Evolutionary conservation across 1,284 basidiomycete genomes (phyloP).

Genomic region (Phlebopus sp.): DNA sequence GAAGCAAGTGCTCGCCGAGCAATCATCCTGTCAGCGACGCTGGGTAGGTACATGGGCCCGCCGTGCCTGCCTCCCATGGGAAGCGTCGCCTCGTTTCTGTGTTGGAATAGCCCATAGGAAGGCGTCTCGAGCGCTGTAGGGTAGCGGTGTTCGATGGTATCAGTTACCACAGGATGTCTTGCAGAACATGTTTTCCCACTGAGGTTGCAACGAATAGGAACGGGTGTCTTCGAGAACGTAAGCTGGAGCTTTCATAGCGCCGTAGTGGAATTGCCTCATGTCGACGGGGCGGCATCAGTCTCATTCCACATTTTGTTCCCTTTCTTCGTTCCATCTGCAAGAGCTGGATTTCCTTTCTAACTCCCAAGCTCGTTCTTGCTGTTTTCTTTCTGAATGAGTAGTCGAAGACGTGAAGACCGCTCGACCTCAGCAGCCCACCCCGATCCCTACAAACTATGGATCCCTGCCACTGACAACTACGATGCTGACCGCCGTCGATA

Average conservation of each 20-base stretch:
- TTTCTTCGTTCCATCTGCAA: slow-evolving; percentile 15
- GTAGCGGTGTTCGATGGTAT: not conserved
- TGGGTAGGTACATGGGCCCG: too few relatives aligned
- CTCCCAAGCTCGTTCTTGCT: not conserved
- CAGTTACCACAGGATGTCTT: not conserved
- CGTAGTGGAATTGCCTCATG: slow-evolving; percentile 43
- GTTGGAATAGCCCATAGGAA: too few relatives aligned
- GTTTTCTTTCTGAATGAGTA: slow-evolving; percentile 27
- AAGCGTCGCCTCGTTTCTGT: too few relatives aligned
- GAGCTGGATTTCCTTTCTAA: slow-evolving; percentile 4
- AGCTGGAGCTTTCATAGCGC: slow-evolving; percentile 21
- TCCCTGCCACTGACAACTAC: slow-evolving; percentile 23
- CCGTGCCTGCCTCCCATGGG: too few relatives aligned
- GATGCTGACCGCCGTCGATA: slow-evolving; percentile 30
- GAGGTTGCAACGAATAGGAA: slow-evolving; percentile 3
- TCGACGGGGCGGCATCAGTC: slow-evolving; percentile 36
- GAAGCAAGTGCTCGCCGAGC: too few relatives aligned
- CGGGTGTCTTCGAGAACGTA: slow-evolving; percentile 21
- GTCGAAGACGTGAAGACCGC: slow-evolving; percentile 32
- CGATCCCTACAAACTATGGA: slow-evolving; percentile 28
- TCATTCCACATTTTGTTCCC: slow-evolving; percentile 11
- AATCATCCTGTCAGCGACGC: too few relatives aligned
- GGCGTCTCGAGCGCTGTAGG: too few relatives aligned
- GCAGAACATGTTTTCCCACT: slow-evolving; percentile 1
- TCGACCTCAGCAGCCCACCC: slow-evolving; percentile 4